Evolutionary conservation across 108 stramenopile species (phyloP), one percentile per base, ranked within the genome.

Genomic region (Craspedostauros australis): DNA sequence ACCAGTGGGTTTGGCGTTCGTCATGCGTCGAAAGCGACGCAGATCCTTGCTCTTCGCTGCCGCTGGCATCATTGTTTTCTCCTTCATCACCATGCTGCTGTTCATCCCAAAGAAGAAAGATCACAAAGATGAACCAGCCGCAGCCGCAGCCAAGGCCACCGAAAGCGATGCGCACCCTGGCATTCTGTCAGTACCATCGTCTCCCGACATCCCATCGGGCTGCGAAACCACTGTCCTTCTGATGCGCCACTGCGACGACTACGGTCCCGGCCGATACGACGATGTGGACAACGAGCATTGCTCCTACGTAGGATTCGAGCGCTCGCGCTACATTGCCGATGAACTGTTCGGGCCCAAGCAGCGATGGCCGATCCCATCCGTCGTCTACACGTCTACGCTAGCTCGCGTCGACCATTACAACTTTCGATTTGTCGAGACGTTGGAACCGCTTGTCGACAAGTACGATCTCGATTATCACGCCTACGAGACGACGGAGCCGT

Each of bases 191-290:
- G n/a, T n/a, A n/a, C n/a, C n/a, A n/a, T n/a, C n/a, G n/a, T 9
- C 39, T 26, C 42, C 54, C 5, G n/a, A 42, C 44, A 41, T 55
- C 24, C 39, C 37, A 18, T 34, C 60, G 12, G 60, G 73, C 0
- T 79, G 77, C 51, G 71, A 79, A 46, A 54, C 64, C 2, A 79
- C 77, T 11, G 12, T 79, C 15, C 4, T 79, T 3, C 9, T 79
- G 1, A 39, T 74, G 26, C 64, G 77, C 7, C 77, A 79, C 37
- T 79, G 77, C 55, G 77, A 79, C 40, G 73, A 77, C 45, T 12
- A 61, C 6, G 72, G 67, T 22, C 48, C 58, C 3, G 46, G 46
- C 8, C 53, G 40, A 1, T 8, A 26, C 5, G 71, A 73, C 42
- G 21, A 42, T 8, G 49, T 46, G 1, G 68, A 64, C 30, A 72